Evolutionary conservation across 2,329 filamentous ascomycete species (phyloP).

Genomic region (Xylariaceae sp.): DNA sequence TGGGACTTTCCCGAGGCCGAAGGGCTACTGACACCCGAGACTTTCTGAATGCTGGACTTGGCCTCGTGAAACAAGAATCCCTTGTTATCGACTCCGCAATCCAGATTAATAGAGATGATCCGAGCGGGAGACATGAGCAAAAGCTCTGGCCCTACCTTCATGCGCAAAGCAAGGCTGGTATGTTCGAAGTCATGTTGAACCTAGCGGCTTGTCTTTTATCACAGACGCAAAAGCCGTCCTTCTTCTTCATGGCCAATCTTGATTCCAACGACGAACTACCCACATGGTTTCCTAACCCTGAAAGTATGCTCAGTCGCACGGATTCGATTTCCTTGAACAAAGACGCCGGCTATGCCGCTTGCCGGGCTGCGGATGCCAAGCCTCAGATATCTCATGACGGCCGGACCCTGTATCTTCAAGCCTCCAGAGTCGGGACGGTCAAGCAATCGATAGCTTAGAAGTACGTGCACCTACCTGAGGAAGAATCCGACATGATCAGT

Average conservation of each 20-base stretch:
- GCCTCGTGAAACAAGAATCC: constrained; percentile 2
- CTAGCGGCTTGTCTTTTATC: constrained; percentile 10
- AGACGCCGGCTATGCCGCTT: constrained; percentile 4
- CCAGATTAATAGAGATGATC: constrained; percentile 1
- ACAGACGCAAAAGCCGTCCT: constrained; percentile 1
- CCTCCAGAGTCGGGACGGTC: constrained; percentile 1
- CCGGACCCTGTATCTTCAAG: constrained; percentile 3
- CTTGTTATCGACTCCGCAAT: constrained; percentile 8
- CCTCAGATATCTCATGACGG: constrained; percentile 10
- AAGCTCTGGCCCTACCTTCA: constrained; percentile 3
- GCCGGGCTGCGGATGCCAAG: neutral
- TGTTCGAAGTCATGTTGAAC: constrained; percentile 9
- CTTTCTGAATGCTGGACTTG: constrained; percentile 8
- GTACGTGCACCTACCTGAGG: too few species aligned
- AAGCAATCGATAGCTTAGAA: neutral
- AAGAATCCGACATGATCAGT: too few species aligned
- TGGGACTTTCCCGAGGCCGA: constrained; percentile 4
- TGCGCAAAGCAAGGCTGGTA: constrained; percentile 2
- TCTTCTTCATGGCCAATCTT: neutral
- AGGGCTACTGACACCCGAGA: constrained; percentile 5
- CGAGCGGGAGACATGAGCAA: neutral
- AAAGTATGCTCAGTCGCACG: neutral
- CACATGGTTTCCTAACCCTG: constrained; percentile 3
- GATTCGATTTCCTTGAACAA: constrained; percentile 1
- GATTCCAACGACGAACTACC: neutral